Base-by-base conservation (phyloP, 2,329 filamentous ascomycete species). In the Hirsutella minnesotensis region DNA sequence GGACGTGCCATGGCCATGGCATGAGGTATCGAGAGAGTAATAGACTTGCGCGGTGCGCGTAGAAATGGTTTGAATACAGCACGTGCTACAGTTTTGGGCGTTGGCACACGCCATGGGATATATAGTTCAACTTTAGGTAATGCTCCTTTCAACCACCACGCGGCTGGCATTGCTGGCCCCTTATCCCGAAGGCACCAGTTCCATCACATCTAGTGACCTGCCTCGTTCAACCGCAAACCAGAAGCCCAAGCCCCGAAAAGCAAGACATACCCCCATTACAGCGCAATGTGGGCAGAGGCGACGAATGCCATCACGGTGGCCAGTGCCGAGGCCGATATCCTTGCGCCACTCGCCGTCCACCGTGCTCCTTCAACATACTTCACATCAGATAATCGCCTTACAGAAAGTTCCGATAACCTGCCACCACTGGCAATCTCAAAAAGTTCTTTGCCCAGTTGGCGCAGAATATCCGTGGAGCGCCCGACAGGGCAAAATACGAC, bases 401-500 rank as follows among this genome's bases (percentile, higher is more conserved):
- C 51, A 35, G 59, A 49, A 39, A 49, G 41, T 27, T 53, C 51
- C 9, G 61, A 61, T 27, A 73, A 53, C 18, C 52, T 54, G 1
- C 69, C 66, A 1, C 61, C 59, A 10, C 58, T 61, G 18, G 67
- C 72, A 18, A 79, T 56, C 46, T 65, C 58, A 20, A 63, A 60
- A 51, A 79, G 56, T 55, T 77, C 65, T 12, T 63, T 53, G 15
- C 68, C 66, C 51, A 77, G 67, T 5, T 71, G 69, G 24, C 59
- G 61, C 29, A 79, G 56, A 46, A 80, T 80, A 52, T 78, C 69
- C 31, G 76, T 79, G 47, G 73, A 78, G 40, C 75, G 60, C 9
- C 76, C 75, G 12, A 55, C 56, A 2, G 86, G 86, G 58, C 86
- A 92, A 59, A 92, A 86, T 9, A 83, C 72, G 13, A 92, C 72